Evolutionary conservation across 1,284 basidiomycete genomes (phyloP).

Genomic region (Tylopilus sp.): DNA sequence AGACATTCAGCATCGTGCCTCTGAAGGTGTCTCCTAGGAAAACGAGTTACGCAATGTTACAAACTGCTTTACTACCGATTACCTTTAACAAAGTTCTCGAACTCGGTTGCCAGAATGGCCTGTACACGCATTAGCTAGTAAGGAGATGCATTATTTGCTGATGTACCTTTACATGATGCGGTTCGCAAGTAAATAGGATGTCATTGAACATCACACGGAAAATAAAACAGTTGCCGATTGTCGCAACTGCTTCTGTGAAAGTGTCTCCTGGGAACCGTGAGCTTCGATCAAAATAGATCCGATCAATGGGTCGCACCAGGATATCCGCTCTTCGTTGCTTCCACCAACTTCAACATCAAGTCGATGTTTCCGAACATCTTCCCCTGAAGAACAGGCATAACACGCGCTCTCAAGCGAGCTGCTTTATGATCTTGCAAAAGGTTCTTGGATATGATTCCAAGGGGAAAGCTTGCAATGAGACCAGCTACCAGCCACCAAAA

Average conservation of each 20-base stretch:
- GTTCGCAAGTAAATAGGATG: slow-evolving; percentile 37
- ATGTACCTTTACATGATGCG: slow-evolving; percentile 35
- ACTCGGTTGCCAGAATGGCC: slow-evolving; percentile 46
- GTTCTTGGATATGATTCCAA: slow-evolving; percentile 18
- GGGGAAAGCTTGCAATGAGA: slow-evolving; percentile 16
- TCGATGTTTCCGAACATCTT: slow-evolving; percentile 37
- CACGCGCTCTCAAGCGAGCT: slow-evolving; percentile 38
- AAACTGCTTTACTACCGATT: slow-evolving; percentile 16
- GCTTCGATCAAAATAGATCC: background rate
- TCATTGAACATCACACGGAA: slow-evolving; percentile 36
- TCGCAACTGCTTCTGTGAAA: slow-evolving; percentile 20
- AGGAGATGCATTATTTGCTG: background rate
- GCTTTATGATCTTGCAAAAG: slow-evolving; percentile 20
- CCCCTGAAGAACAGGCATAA: slow-evolving; percentile 26
- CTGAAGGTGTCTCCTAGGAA: slow-evolving; percentile 41
- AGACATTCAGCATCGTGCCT: slow-evolving; percentile 39
- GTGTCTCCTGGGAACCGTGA: slow-evolving; percentile 22
- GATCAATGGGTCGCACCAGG: slow-evolving; percentile 29
- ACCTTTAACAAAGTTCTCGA: slow-evolving; percentile 52
- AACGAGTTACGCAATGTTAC: slow-evolving; percentile 15
- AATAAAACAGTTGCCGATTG: slow-evolving; percentile 28
- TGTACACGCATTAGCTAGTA: slow-evolving; percentile 19
- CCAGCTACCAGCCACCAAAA: slow-evolving; percentile 20
- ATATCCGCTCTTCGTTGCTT: slow-evolving; percentile 30
- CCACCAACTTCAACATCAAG: slow-evolving; percentile 23